Evolutionary conservation across 1,139 yeast genomes (phyloP).

Genomic region (Sugiyamaella japonica): DNA sequence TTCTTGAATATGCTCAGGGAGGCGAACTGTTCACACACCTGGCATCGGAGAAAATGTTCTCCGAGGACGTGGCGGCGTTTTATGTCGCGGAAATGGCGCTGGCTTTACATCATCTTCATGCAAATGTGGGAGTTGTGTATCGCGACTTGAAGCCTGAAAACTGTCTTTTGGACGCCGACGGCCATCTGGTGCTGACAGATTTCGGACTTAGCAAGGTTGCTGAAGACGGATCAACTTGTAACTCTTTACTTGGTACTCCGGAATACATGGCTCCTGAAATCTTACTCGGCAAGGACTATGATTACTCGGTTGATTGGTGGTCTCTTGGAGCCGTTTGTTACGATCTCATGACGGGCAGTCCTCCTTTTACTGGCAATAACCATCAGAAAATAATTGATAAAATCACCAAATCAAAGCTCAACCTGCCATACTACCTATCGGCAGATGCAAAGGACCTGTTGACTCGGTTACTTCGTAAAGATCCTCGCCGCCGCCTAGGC

Average conservation of each 20-base stretch:
- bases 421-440: constrained; percentile 78
- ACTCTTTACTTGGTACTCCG: constrained; percentile 88
- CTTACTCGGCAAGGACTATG: constrained; percentile 79
- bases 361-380: constrained; percentile 91
- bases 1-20: constrained; percentile 87
- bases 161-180: constrained; percentile 75
- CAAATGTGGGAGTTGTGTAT: constrained; percentile 78
- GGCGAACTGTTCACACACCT: constrained; percentile 90
- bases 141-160: constrained; percentile 94
- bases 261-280: constrained; percentile 98
- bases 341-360: constrained; percentile 86
- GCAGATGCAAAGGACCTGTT: constrained; percentile 83
- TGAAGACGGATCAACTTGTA: constrained; percentile 52
- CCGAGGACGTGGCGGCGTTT: constrained; percentile 76
- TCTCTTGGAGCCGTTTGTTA: constrained; percentile 87
- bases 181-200: constrained; percentile 84
- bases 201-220: constrained; percentile 87
- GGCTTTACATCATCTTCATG: constrained; percentile 80
- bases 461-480: constrained; percentile 68
- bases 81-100: constrained; percentile 85
- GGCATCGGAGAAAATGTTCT: constrained; percentile 77
- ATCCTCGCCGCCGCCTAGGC: constrained; percentile 73
- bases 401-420: constrained; percentile 67
- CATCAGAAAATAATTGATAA: constrained; percentile 80
- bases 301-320: constrained; percentile 94